These are phyloP conservation scores for Lipomyces chichibuensis DNA, from an alignment of 805 yeast species.

Conservation along the genomic window DNA sequence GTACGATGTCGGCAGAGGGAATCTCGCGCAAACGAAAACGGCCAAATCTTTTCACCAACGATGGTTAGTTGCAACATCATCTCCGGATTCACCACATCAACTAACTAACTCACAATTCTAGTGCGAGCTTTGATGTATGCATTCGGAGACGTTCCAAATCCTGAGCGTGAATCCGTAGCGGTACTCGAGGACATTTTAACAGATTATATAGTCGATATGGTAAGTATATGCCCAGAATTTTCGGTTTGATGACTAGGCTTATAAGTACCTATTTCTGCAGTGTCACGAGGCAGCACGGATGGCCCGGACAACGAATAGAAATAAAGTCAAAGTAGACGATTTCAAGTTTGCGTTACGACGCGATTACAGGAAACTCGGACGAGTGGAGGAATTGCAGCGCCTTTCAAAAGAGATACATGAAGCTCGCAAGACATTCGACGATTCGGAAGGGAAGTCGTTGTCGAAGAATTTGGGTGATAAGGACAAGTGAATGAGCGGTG, in stretches of 20 bases:
- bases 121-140: conserved; percentile 64
- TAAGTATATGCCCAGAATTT: conserved; percentile 31
- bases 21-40: conserved; percentile 45
- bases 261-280: conserved; percentile 27
- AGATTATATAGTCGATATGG: conserved; percentile 62
- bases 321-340: conserved; percentile 71
- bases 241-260: not conserved
- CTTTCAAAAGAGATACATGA: conserved; percentile 64
- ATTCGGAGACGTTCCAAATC: conserved; percentile 71
- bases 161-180: conserved; percentile 65
- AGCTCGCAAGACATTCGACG: conserved; percentile 70
- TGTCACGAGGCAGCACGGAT: conserved; percentile 58
- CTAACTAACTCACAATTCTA: conserved; percentile 39
- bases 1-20: not conserved
- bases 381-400: conserved; percentile 65
- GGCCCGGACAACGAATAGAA: conserved; percentile 57
- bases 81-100: not conserved
- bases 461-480: conserved; percentile 34
- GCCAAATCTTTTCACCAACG: conserved; percentile 53
- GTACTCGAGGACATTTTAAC: conserved; percentile 69
- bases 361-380: conserved; percentile 68
- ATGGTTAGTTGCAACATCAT: conserved; percentile 36
- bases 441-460: conserved; percentile 53
- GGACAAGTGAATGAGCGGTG: not conserved
- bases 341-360: conserved; percentile 68